Evolutionary conservation across 2,329 filamentous ascomycete species (phyloP), one percentile per base, ranked within the genome.

Genomic region (Fusarium xylarioides): DNA sequence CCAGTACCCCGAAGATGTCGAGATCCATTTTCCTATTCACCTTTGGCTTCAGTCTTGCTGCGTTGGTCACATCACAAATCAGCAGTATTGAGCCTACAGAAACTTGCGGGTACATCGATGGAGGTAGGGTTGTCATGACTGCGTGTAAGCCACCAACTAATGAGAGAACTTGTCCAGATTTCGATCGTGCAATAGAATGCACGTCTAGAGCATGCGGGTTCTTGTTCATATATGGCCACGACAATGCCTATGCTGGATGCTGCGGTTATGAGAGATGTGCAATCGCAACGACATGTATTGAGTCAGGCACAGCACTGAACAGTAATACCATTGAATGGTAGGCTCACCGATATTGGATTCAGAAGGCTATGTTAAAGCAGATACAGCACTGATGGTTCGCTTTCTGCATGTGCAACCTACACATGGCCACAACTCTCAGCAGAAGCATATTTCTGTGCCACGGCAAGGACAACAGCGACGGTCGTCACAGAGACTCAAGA

Each of bases 391-490:
- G 49, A 37, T 5, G 44, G 28, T 16, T 34, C 49, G 15, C 38
- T 50, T 26, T 62, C 73, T 28, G 46, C 42, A 30, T 77, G 66
- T 55, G 56, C 50, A 47, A 77, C 68, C 12, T 76, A 66, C 28
- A 68, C 63, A 40, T 71, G 57, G 68, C 54, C 58, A 28, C 34
- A 43, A 12, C 19, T 60, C n/a, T 34, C 9, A 3, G 63, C 54
- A 30, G 28, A 65, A 30, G n/a, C 28, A 11, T 66, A 69, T 8
- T 40, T 21, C 32, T 76, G 74, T n/a, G 68, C 43, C 9, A 47
- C 47, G 7, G 63, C 66, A 11, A 44, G 37, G n/a, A 55, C 44
- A 23, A 75, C 42, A 1, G 30, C 23, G 12, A 73, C 66, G 6
- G 70, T 64, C 26, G 19, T 55, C 2, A 46, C 44, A 44, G 34